phyloP scores from a whole-genome alignment of 768 basidiomycete genomes.

The Suillus decipiens region DNA sequence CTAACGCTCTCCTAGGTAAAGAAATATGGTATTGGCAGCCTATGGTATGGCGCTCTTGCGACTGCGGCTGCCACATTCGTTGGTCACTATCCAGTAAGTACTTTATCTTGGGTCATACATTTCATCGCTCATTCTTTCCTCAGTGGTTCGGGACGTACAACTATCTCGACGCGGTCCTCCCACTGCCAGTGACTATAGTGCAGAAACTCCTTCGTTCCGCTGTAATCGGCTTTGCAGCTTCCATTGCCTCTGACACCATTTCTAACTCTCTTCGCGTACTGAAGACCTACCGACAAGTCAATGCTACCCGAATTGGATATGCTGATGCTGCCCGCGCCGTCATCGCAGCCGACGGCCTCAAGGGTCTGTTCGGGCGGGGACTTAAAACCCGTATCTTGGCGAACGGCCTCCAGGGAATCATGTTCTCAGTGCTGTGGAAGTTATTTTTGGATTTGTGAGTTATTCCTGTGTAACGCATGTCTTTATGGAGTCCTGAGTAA shows the following conservation, averaged over 20 bases:
- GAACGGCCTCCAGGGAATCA: slow-evolving; percentile 88
- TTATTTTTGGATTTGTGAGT: slow-evolving; percentile 87
- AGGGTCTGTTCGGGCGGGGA: slow-evolving; percentile 85
- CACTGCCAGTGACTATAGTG: slow-evolving; percentile 49
- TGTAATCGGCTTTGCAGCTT: slow-evolving; percentile 88
- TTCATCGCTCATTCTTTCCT: slow-evolving; percentile 17
- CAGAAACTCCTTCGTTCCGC: slow-evolving; percentile 77
- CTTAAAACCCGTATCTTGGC: slow-evolving; percentile 86
- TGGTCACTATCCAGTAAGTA: slow-evolving; percentile 79
- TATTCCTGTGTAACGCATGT: neutral
- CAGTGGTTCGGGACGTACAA: slow-evolving; percentile 90
- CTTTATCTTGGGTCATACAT: slow-evolving; percentile 4
- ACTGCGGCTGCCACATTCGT: slow-evolving; percentile 94
- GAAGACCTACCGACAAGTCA: slow-evolving; percentile 95
- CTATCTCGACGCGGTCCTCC: slow-evolving; percentile 66
- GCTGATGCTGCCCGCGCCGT: slow-evolving; percentile 75
- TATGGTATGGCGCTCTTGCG: slow-evolving; percentile 92
- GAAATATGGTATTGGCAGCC: slow-evolving; percentile 69
- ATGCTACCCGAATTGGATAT: slow-evolving; percentile 80
- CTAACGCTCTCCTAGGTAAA: slow-evolving; percentile 49
- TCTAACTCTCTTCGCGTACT: slow-evolving; percentile 90
- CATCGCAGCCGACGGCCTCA: slow-evolving; percentile 71
- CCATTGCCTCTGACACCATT: slow-evolving; percentile 80
- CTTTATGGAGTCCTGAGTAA: neutral
- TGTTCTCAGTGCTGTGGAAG: slow-evolving; percentile 93